These are phyloP conservation scores for Russula vinacea DNA, from an alignment of 768 basidiomycete species.

Conservation along the genomic window DNA sequence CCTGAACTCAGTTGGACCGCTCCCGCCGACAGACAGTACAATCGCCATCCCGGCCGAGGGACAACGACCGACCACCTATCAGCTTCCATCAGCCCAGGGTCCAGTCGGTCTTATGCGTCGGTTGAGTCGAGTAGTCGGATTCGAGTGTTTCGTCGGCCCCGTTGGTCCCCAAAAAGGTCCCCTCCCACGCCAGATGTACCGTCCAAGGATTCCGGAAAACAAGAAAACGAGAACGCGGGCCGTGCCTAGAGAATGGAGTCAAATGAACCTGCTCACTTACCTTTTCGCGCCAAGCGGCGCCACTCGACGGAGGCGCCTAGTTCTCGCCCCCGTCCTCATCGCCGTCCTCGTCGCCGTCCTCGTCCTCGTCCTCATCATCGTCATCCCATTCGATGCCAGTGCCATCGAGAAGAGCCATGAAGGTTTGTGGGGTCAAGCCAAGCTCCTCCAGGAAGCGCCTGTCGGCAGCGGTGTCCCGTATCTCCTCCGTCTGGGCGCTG, in stretches of 20 bases:
- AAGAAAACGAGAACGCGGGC: neutral
- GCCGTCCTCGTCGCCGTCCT: too few species aligned
- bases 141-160: neutral
- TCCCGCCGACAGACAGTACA: slow-evolving; percentile 9
- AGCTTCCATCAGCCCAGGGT: neutral
- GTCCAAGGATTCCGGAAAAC: slow-evolving; percentile 4
- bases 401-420: slow-evolving; percentile 15
- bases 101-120: neutral
- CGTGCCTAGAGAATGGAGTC: slow-evolving; percentile 8
- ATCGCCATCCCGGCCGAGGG: slow-evolving; percentile 25
- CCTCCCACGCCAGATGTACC: slow-evolving; percentile 4
- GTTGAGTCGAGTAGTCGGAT: neutral
- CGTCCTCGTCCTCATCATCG: neutral
- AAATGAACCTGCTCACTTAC: slow-evolving; percentile 14
- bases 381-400: neutral
- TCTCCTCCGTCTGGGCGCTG: slow-evolving; percentile 31
- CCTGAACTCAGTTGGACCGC: slow-evolving; percentile 2
- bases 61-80: slow-evolving; percentile 19
- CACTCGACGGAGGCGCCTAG: neutral
- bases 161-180: neutral
- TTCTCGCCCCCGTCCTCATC: neutral
- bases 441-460: slow-evolving; percentile 30
- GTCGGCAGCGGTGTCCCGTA: slow-evolving; percentile 27
- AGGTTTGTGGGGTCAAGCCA: slow-evolving; percentile 14
- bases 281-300: neutral